A percentile compares a stretch with the other conserved stretches of the same genome.
These are phyloP conservation scores for Euclidium syriacum DNA, from an alignment of 345 rosid species.

Conservation along the genomic window DNA sequence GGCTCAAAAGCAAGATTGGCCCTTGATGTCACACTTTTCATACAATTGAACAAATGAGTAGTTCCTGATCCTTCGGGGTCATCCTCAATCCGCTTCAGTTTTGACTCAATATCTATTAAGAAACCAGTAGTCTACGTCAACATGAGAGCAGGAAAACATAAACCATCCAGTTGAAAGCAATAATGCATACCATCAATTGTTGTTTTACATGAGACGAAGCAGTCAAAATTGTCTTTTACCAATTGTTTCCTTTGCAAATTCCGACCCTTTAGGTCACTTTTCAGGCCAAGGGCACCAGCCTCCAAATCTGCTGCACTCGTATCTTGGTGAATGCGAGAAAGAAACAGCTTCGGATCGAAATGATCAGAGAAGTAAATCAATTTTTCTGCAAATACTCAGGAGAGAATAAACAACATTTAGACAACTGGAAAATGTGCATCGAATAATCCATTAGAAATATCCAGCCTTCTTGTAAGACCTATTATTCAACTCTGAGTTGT, in stretches of 20 bases:
- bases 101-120: slow-evolving; percentile 79
- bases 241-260: slow-evolving; percentile 88
- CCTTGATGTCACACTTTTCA: slow-evolving; percentile 74
- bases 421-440: background rate
- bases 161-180: slow-evolving; percentile 11
- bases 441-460: background rate
- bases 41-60: slow-evolving; percentile 65
- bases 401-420: background rate
- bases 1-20: slow-evolving; percentile 90
- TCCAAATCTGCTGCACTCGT: slow-evolving; percentile 87
- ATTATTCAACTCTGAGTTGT: background rate
- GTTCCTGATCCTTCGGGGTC: slow-evolving; percentile 99
- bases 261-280: slow-evolving; percentile 91
- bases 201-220: slow-evolving; percentile 99
- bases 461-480: background rate
- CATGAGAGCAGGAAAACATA: background rate
- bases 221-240: slow-evolving; percentile 96
- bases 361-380: slow-evolving; percentile 81
- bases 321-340: slow-evolving; percentile 79
- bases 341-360: slow-evolving; percentile 88
- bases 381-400: slow-evolving; percentile 60
- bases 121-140: slow-evolving; percentile 24
- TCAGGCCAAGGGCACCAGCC: slow-evolving; percentile 87
- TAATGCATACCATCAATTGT: slow-evolving; percentile 85
- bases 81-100: slow-evolving; percentile 89